A percentile compares a stretch with the other conserved stretches of the same genome.
Evolutionary conservation across 2,329 filamentous ascomycete genomes (phyloP).

Genomic region (Dactylellina haptotyla): DNA sequence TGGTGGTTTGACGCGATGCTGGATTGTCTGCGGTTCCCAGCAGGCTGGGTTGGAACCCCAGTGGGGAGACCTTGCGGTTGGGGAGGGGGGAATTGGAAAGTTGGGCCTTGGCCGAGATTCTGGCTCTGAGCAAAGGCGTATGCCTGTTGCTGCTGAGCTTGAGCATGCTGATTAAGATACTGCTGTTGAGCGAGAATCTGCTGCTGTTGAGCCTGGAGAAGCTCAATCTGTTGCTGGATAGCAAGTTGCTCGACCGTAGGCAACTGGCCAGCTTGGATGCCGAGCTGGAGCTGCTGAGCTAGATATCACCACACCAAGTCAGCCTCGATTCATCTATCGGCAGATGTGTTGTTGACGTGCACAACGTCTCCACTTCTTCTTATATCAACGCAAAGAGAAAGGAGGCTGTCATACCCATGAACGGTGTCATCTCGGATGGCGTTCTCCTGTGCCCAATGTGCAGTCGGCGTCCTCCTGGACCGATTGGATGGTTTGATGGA

Average conservation of each 20-base stretch:
- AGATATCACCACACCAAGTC: conserved; percentile 15
- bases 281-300: conserved; percentile 52
- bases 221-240: conserved; percentile 97
- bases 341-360: conserved; percentile 27
- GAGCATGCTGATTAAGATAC: conserved; percentile 93
- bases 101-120: conserved; percentile 75
- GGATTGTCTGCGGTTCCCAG: conserved; percentile 95
- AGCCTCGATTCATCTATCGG: conserved; percentile 6
- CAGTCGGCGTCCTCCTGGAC: conserved; percentile 85
- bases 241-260: conserved; percentile 90
- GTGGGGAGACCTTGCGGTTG: conserved; percentile 68
- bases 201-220: conserved; percentile 96
- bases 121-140: conserved; percentile 79
- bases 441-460: conserved; percentile 97
- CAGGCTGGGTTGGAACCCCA: conserved; percentile 79
- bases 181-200: conserved; percentile 97
- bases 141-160: conserved; percentile 77
- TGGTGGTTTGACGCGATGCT: conserved; percentile 91
- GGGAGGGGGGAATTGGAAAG: conserved; percentile 88
- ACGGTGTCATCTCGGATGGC: conserved; percentile 93
- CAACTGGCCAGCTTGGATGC: conserved; percentile 58
- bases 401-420: conserved; percentile 89
- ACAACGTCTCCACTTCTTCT: conserved; percentile 23
- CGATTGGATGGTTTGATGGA: conserved; percentile 67
- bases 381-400: conserved; percentile 54